Base-by-base conservation (phyloP, 352 stramenopile species). In the Globisporangium abappressorium region DNA sequence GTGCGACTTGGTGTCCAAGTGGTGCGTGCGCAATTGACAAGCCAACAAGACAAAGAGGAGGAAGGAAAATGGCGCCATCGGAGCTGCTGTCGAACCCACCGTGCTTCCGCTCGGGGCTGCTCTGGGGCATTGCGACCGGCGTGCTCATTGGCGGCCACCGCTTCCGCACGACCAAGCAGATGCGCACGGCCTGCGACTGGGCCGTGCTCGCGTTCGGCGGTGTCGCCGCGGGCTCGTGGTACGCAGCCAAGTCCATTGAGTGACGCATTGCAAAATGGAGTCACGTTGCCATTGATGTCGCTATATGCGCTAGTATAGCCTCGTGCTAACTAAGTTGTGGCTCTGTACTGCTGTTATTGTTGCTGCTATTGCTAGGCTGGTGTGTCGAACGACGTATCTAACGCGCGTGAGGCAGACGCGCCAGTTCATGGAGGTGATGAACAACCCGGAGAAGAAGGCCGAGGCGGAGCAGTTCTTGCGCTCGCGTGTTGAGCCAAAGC, bases 341-440 rank as follows among this genome's bases (percentile, higher is more conserved):
- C 22, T 30, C 2, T 30, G 15, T 62, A 7, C n/a, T 33, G 8
- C 8, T 33, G 14, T 5, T n/a, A n/a, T n/a, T 18, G 28, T 11
- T 58, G 12, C 46, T 7, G 53, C 3, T 28, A 6, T 20, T 70
- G 33, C 9, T 15, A 92, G 87, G 78, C 26, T 91, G 28, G 74
- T 94, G 34, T 95, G 87, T 46, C 73, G 77, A 30, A 70, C 79
- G 26, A 69, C 81, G 62, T 86, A 93, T 66, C 63, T 82, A 38
- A 68, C 74, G 18, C 78, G 80, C 54, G 70, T 79, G 36, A 74
- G 63, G 26, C 84, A 92, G 74, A 94, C 81, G 41, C 82, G 85
- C 4, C 68, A 91, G 57, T 93, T 93, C 71, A 93, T 93, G 85
- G 85, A 92, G 57, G 73, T 85, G 9, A 93, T 93, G 85, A 93